Evolutionary conservation across 768 basidiomycete genomes (phyloP).

Genomic region (Phlebiopsis flavidoalba): DNA sequence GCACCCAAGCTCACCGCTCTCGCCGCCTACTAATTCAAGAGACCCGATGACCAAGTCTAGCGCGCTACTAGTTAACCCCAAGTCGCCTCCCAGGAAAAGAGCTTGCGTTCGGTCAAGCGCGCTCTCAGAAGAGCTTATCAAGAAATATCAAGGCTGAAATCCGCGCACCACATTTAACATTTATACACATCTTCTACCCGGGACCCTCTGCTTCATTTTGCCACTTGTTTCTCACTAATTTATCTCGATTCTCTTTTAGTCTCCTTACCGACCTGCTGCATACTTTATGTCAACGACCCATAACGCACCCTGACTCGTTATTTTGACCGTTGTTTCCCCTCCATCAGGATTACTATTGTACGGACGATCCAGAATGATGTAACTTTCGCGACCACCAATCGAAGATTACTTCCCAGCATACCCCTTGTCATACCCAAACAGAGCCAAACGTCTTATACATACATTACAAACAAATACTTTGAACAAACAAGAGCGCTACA

Average conservation of each 20-base stretch:
- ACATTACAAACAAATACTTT: background rate
- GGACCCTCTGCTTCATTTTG: background rate
- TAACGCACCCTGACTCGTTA: conserved; percentile 1
- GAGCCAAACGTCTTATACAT: background rate
- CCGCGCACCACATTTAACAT: too few relatives aligned
- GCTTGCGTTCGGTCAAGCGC: conserved; percentile 71
- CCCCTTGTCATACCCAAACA: background rate
- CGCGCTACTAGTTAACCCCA: background rate
- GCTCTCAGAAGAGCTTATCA: conserved; percentile 73
- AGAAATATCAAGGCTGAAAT: conserved; percentile 62
- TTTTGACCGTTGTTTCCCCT: background rate
- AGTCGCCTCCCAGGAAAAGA: conserved; percentile 32
- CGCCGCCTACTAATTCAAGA: conserved; percentile 30
- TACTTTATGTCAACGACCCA: conserved; percentile 1
- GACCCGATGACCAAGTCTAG: background rate
- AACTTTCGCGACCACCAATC: background rate
- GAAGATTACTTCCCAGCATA: background rate
- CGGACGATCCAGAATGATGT: background rate
- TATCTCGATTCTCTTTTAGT: background rate
- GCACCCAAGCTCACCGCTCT: conserved; percentile 19
- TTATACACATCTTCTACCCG: background rate
- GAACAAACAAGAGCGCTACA: background rate
- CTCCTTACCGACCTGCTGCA: background rate
- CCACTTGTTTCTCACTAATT: background rate
- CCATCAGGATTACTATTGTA: background rate